These are phyloP conservation scores for Macrophomina phaseolina DNA, from an alignment of 2,329 filamentous ascomycete genomes.

Conservation along the genomic window DNA sequence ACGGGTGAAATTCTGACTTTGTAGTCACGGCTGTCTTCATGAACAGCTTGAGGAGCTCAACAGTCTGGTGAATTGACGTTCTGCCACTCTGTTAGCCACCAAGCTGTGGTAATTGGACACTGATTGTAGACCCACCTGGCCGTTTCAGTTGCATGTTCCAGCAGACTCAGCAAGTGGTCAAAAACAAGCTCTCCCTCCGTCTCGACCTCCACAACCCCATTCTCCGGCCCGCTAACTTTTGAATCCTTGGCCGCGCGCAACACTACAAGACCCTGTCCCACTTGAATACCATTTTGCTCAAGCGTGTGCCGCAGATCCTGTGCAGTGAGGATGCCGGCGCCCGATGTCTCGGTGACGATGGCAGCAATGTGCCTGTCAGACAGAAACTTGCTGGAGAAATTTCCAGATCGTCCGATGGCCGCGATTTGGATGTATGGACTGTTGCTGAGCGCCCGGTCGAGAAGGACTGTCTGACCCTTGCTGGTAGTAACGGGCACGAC, in stretches of 20 bases:
- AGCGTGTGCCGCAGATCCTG: conserved; percentile 37
- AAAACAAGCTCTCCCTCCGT: conserved; percentile 37
- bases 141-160: conserved; percentile 37
- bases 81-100: neutral
- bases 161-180: conserved; percentile 40
- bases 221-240: conserved; percentile 34
- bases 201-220: conserved; percentile 36
- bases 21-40: conserved; percentile 35
- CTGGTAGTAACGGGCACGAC: conserved; percentile 35
- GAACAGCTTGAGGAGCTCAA: conserved; percentile 38
- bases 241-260: conserved; percentile 34
- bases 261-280: conserved; percentile 37
- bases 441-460: conserved; percentile 37
- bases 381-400: conserved; percentile 43
- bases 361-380: conserved; percentile 41
- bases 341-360: conserved; percentile 35
- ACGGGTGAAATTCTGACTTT: conserved; percentile 38
- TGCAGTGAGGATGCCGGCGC: conserved; percentile 35
- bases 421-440: conserved; percentile 37
- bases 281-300: conserved; percentile 32
- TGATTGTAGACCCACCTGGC: conserved; percentile 19
- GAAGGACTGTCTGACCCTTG: conserved; percentile 38
- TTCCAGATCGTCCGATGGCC: conserved; percentile 37
- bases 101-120: neutral
- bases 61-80: conserved; percentile 34